Conservation (phyloP, 2,329 filamentous ascomycete species). For the Arthrobotrys sphaeroides region DNA sequence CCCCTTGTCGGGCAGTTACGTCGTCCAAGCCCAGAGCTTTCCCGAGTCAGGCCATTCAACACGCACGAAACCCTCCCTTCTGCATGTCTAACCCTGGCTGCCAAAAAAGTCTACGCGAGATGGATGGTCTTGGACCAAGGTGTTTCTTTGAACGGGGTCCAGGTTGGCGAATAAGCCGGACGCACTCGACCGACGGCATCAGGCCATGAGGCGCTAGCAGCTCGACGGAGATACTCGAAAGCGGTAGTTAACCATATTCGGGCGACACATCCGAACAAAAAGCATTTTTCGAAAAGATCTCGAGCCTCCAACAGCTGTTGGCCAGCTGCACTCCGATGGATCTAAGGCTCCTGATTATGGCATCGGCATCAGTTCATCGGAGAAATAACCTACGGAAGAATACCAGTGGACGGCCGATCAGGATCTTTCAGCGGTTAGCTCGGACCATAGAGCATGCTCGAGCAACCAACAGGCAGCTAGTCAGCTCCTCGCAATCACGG, state of each 20-base stretch:
- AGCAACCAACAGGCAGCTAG: background rate
- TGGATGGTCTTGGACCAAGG: conserved; percentile 24
- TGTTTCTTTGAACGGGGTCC: conserved; percentile 10
- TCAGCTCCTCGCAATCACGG: conserved; percentile 43
- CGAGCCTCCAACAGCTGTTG: background rate
- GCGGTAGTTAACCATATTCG: conserved; percentile 40
- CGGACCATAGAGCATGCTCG: no score
- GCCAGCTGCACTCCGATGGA: no score
- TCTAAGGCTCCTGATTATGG: conserved; percentile 12
- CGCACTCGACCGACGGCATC: conserved; percentile 23
- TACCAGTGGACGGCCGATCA: conserved; percentile 14
- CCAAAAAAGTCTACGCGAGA: conserved; percentile 42
- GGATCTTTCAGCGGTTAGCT: conserved; percentile 5
- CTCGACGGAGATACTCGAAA: conserved; percentile 34
- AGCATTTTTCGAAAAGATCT: conserved; percentile 7
- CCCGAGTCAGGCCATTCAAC: conserved; percentile 39
- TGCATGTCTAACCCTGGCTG: conserved; percentile 35
- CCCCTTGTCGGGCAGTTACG: conserved; percentile 19
- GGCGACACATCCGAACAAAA: conserved; percentile 37
- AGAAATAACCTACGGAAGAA: conserved; percentile 20
- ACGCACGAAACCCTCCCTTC: conserved; percentile 13
- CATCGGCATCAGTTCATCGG: conserved; percentile 20
- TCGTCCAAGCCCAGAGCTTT: conserved; percentile 23
- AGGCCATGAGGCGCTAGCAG: conserved; percentile 21
- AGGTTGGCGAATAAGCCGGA: conserved; percentile 8